A percentile compares a stretch with the other conserved stretches of the same genome.
phyloP scores from a whole-genome alignment of 129 eudicot genomes.

The Flaveria bidentis region DNA sequence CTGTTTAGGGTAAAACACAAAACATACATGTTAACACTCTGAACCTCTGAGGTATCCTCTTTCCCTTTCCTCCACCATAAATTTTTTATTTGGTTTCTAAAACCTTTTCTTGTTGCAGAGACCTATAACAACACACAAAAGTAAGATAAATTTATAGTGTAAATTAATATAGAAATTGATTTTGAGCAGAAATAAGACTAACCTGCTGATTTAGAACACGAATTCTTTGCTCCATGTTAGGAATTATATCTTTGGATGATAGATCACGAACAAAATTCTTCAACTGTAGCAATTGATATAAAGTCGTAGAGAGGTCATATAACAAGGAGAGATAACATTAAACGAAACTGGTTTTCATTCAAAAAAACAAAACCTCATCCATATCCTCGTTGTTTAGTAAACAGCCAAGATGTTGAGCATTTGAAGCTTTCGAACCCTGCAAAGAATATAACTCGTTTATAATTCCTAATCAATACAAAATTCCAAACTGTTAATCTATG shows the following conservation, averaged over 20 bases:
- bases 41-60: slow-evolving; percentile 75
- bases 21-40: slow-evolving; percentile 69
- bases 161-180: slow-evolving; percentile 5
- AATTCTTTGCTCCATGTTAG: slow-evolving; percentile 88
- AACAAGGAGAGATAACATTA: slow-evolving; percentile 11
- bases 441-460: slow-evolving; percentile 26
- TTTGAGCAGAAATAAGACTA: slow-evolving; percentile 14
- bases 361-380: slow-evolving; percentile 54
- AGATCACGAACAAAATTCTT: slow-evolving; percentile 71
- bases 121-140: slow-evolving; percentile 46
- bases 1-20: slow-evolving; percentile 9
- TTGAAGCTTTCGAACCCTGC: slow-evolving; percentile 55
- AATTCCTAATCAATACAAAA: slow-evolving; percentile 5
- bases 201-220: slow-evolving; percentile 97
- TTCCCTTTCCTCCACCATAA: slow-evolving; percentile 99
- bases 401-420: slow-evolving; percentile 54
- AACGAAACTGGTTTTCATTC: slow-evolving; percentile 6
- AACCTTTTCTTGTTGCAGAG: slow-evolving; percentile 95
- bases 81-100: slow-evolving; percentile 92
- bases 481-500: slow-evolving; percentile 3
- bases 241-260: slow-evolving; percentile 85
- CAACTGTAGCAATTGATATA: slow-evolving; percentile 51
- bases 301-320: not conserved
- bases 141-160: not conserved
- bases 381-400: slow-evolving; percentile 69